A percentile compares a stretch with the other conserved stretches of the same genome.
These are phyloP conservation scores for Trichomonascaceae sp. DNA, from an alignment of 1,139 yeast species.

Conservation along the genomic window DNA sequence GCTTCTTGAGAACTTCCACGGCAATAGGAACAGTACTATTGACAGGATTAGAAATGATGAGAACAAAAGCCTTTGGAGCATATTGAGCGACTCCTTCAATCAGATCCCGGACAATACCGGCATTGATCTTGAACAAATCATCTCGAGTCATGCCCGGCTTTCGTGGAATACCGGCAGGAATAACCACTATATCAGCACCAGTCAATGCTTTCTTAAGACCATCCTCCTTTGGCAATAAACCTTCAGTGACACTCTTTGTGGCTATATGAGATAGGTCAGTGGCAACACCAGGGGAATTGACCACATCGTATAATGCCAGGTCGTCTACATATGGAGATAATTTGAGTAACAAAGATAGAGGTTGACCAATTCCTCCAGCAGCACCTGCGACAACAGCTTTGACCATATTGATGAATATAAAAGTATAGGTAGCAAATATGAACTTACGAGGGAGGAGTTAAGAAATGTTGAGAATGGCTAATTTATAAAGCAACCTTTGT, in stretches of 20 bases:
- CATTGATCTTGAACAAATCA: slow-evolving; percentile 88
- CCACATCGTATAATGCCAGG: slow-evolving; percentile 79
- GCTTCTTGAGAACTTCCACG: slow-evolving; percentile 73
- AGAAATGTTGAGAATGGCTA: neutral
- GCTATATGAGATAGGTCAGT: slow-evolving; percentile 88
- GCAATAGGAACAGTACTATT: slow-evolving; percentile 94
- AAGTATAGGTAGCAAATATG: slow-evolving; percentile 1
- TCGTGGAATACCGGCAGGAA: slow-evolving; percentile 97
- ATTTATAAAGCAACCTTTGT: slow-evolving; percentile 7
- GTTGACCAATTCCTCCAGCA: slow-evolving; percentile 74
- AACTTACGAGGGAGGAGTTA: neutral
- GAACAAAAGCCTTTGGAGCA: slow-evolving; percentile 69
- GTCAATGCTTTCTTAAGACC: slow-evolving; percentile 55
- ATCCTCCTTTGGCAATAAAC: slow-evolving; percentile 58
- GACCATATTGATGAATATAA: slow-evolving; percentile 10
- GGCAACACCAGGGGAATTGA: slow-evolving; percentile 87
- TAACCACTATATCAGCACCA: slow-evolving; percentile 71
- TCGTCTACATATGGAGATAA: slow-evolving; percentile 53
- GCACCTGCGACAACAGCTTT: slow-evolving; percentile 39
- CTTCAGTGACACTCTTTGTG: slow-evolving; percentile 65
- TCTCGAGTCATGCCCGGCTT: slow-evolving; percentile 99
- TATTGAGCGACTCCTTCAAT: slow-evolving; percentile 71
- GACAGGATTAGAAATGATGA: slow-evolving; percentile 89
- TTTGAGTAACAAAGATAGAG: slow-evolving; percentile 78
- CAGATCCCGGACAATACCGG: slow-evolving; percentile 78